These are phyloP conservation scores for Termitomyces sp. DNA, from an alignment of 768 basidiomycete genomes.

Conservation along the genomic window DNA sequence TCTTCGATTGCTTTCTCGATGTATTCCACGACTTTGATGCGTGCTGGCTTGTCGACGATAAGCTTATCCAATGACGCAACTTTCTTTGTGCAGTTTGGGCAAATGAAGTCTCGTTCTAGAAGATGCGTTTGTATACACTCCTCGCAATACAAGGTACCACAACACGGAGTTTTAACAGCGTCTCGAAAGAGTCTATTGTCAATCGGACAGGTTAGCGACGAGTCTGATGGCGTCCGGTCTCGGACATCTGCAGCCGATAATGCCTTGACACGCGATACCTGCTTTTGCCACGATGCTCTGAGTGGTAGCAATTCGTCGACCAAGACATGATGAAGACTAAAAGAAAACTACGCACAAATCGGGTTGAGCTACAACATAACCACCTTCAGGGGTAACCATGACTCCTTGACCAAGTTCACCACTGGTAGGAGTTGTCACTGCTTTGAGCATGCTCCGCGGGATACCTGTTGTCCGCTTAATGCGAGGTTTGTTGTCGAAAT, in stretches of 20 bases:
- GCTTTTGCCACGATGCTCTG: conserved; percentile 94
- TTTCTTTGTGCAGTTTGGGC: conserved; percentile 86
- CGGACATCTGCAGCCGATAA: conserved; percentile 87
- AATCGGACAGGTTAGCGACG: conserved; percentile 79
- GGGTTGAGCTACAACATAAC: conserved; percentile 95
- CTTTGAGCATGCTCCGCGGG: conserved; percentile 94
- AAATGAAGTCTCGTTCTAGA: conserved; percentile 91
- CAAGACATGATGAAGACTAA: neutral
- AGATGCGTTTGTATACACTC: conserved; percentile 95
- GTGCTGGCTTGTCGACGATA: conserved; percentile 69
- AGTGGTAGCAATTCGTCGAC: neutral
- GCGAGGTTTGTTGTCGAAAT: conserved; percentile 89
- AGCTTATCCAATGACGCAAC: conserved; percentile 88
- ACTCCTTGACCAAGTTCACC: conserved; percentile 77
- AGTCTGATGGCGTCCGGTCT: conserved; percentile 75
- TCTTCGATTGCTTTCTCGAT: conserved; percentile 79
- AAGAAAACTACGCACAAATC: conserved; percentile 68
- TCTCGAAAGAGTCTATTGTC: conserved; percentile 93
- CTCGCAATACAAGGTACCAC: conserved; percentile 87
- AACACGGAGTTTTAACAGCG: conserved; percentile 94
- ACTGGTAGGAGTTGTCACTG: conserved; percentile 79
- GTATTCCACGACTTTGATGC: conserved; percentile 75
- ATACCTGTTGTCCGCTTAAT: conserved; percentile 99
- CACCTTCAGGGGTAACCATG: conserved; percentile 98
- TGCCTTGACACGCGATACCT: conserved; percentile 72